These are phyloP conservation scores for Avena eriantha DNA, from an alignment of 176 grass and related monocot genomes.

Conservation along the genomic window DNA sequence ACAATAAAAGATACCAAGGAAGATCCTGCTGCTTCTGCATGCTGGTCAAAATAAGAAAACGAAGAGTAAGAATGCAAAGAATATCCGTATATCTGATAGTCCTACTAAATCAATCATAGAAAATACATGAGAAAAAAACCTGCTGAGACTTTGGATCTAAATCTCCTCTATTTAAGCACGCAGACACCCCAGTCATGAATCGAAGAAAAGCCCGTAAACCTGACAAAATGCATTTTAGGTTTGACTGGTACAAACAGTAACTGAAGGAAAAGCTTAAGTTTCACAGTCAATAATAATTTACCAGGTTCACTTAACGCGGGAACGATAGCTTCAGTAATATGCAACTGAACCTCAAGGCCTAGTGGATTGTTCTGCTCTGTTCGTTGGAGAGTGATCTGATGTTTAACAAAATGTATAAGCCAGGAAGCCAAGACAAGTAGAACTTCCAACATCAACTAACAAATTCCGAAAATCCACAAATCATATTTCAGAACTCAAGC, in stretches of 20 bases:
- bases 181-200: constrained; percentile 93
- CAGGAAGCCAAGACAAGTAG: constrained; percentile 31
- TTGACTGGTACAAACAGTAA: constrained; percentile 34
- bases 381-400: constrained; percentile 90
- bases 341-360: constrained; percentile 94
- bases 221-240: constrained; percentile 51
- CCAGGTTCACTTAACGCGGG: constrained; percentile 99
- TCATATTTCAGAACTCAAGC: constrained; percentile 41
- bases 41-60: constrained; percentile 56
- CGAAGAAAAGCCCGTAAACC: constrained; percentile 91
- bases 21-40: constrained; percentile 90
- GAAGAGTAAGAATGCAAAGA: constrained; percentile 38
- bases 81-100: constrained; percentile 5
- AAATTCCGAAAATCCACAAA: constrained; percentile 37
- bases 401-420: constrained; percentile 43
- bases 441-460: constrained; percentile 34
- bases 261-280: constrained; percentile 39
- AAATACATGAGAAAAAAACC: constrained; percentile 55
- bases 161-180: constrained; percentile 95
- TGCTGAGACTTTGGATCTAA: constrained; percentile 84
- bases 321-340: constrained; percentile 98
- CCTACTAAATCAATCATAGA: constrained; percentile 35
- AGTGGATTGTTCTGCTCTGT: constrained; percentile 90
- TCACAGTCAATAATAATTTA: constrained; percentile 43
- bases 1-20: constrained; percentile 96